Evolutionary conservation across 2,329 filamentous ascomycete genomes (phyloP), one percentile per base, ranked within the genome.

Genomic region (Penicillium sp.): DNA sequence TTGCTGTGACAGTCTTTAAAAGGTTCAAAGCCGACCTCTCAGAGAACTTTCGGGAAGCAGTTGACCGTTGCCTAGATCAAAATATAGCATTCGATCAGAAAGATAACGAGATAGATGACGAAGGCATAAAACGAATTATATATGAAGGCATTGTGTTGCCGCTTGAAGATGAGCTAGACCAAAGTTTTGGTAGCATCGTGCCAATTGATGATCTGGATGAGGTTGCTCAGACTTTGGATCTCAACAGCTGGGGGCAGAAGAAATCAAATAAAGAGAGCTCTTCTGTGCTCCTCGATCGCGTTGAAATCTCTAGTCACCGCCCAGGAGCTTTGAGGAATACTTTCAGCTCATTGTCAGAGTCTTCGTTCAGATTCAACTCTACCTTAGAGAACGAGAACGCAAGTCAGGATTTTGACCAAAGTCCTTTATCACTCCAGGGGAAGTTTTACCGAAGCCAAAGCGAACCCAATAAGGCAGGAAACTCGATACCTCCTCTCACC

Each of bases 161-260:
- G 0, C 38, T 56, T 28, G 54, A 56, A 52, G 55, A 57, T 24
- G 55, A 57, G 26, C 40, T 57, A 30, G 49, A 52, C 12, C 55
- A 52, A 30, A 48, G 47, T 2, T 57, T 57, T 43, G 47, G 55
- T 12, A 47, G 51, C 28, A 57, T 49, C 16, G 14, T 52, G 20
- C 42, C 55, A 24, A 57, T 57, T n/a, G 55, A 57, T 40, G 42
- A 48, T 43, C 23, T 57, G 23, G 55, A 57, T 35, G 26, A 49
- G 9, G 18, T 57, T 46, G 48, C 48, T 18, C 48, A 57, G 30
- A 42, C 24, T 26, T 7, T 57, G n/a, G 55, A 57, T 40, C 47
- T 57, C 16, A 33, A 40, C 8, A 57, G 30, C 18, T 57, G 55
- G 48, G 48, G 55, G 23, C 55, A 52, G 47, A 48, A 16, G 14